Conservation (phyloP, 176 grass and related monocot genomes). For the Musa troglodytarum region DNA sequence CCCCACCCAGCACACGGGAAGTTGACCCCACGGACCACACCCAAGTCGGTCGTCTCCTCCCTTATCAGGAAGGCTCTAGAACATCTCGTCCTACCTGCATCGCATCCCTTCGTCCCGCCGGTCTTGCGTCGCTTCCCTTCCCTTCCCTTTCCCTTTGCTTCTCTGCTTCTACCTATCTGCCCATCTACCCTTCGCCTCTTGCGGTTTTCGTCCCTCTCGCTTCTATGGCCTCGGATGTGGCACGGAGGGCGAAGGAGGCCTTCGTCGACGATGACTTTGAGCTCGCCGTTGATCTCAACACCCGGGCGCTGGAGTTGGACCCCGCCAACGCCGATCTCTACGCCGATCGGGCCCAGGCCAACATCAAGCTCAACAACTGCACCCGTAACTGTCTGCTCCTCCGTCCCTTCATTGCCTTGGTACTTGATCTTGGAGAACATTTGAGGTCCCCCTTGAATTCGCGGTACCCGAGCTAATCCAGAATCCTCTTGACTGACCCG, state of each 20-base stretch:
- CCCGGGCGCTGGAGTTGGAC: neutral
- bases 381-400: neutral
- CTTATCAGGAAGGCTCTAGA: no score
- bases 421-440: no score
- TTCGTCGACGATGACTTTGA: constrained; percentile 6
- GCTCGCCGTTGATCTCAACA: neutral
- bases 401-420: no score
- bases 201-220: neutral
- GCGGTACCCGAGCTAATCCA: no score
- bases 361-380: neutral
- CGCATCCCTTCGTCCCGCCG: no score
- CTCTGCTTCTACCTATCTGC: neutral
- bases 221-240: neutral
- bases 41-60: no score
- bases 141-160: neutral
- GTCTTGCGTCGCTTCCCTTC: neutral
- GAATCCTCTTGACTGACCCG: no score
- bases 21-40: no score
- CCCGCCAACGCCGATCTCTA: neutral
- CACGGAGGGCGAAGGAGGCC: neutral
- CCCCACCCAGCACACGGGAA: no score
- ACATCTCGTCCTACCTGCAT: no score
- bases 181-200: neutral
- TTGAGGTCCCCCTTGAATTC: no score
- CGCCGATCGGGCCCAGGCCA: neutral